Percentiles rank a stretch among this genome's conserved stretches.
Evolutionary conservation across 2,329 filamentous ascomycete genomes (phyloP).

Genomic region (Colletotrichum australisinense): DNA sequence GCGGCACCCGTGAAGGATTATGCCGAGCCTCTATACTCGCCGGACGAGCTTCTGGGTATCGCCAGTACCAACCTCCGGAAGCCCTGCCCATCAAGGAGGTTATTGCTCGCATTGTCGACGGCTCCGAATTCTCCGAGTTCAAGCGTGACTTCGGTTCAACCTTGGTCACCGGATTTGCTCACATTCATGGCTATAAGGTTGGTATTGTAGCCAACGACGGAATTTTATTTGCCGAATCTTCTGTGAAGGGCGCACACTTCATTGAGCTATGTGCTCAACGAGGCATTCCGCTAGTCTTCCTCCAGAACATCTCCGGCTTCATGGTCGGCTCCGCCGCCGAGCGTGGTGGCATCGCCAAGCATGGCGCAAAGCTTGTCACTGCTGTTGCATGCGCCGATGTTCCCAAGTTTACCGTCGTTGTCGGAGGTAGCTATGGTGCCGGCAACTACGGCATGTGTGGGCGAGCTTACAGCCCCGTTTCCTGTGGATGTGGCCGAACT

Average conservation of each 20-base stretch:
- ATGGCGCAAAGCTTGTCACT: conserved; percentile 95
- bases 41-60: conserved; percentile 86
- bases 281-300: conserved; percentile 88
- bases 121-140: conserved; percentile 91
- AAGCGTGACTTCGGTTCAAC: conserved; percentile 92
- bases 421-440: conserved; percentile 92
- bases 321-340: conserved; percentile 97
- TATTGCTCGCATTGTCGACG: conserved; percentile 93
- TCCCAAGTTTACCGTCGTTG: conserved; percentile 95
- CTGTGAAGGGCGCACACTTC: conserved; percentile 96
- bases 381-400: conserved; percentile 94
- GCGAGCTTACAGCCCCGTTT: conserved; percentile 89
- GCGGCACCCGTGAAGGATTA: conserved; percentile 57
- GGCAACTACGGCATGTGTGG: conserved; percentile 99
- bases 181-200: conserved; percentile 89
- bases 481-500: conserved; percentile 97
- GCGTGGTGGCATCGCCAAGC: conserved; percentile 95
- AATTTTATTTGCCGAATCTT: conserved; percentile 89
- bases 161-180: conserved; percentile 90
- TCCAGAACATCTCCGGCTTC: conserved; percentile 98
- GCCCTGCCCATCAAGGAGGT: conserved; percentile 90
- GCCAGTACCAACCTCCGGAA: conserved; percentile 90
- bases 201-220: conserved; percentile 97
- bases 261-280: conserved; percentile 94
- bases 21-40: conserved; percentile 83